Conservation (phyloP, 2,329 filamentous ascomycete species). For the Monosporascus ibericus region DNA sequence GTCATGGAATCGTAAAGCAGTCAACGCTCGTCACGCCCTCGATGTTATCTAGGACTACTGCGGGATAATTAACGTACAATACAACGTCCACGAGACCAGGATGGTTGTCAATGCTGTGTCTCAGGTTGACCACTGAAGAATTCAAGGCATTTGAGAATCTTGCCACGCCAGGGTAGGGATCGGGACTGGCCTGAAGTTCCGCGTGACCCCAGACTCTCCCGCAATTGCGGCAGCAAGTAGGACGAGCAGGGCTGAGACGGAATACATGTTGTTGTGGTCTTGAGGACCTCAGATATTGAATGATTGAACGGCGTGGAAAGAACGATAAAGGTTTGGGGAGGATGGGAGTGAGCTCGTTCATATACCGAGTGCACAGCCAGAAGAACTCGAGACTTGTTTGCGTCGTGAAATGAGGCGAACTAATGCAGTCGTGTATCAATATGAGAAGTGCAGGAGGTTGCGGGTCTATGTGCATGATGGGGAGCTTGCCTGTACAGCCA, state of each 20-base stretch:
- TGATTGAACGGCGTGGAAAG: neutral
- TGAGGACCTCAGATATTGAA: neutral
- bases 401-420: no score
- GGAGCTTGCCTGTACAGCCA: no score
- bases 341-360: neutral
- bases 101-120: neutral
- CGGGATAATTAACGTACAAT: conserved; percentile 13
- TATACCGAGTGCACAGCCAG: no score
- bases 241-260: neutral
- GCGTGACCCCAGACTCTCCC: neutral
- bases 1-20: conserved; percentile 20
- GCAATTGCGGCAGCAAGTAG: neutral
- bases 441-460: no score
- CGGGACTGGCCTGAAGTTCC: neutral
- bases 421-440: no score
- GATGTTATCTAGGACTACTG: conserved; percentile 27
- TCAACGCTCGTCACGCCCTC: conserved; percentile 22
- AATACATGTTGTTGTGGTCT: conserved; percentile 8
- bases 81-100: conserved; percentile 12
- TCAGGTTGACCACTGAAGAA: neutral
- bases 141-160: neutral
- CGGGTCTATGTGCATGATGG: no score
- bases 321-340: neutral
- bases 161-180: no score
- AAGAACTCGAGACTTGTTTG: neutral